Base-by-base conservation (phyloP, 345 rosid species). In the Bruguiera gymnorhiza region DNA sequence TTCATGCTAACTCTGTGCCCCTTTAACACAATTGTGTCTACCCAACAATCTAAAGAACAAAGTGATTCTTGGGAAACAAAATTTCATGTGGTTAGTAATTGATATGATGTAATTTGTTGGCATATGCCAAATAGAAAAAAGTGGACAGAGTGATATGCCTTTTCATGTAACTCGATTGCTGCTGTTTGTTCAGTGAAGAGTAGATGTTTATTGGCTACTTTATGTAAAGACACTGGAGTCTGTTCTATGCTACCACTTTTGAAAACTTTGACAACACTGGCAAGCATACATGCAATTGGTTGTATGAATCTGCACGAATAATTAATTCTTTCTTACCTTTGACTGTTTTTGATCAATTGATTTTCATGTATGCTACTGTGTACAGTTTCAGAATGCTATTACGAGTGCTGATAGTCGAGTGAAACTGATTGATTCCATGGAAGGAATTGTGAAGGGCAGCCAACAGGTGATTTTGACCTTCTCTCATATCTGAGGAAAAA, bases 371-470 rank as follows among this genome's bases (percentile, higher is more conserved):
- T 51, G 37, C 58, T 76, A 37, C 4, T 36, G 67, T 50, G 54
- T 76, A 65, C 77, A 87, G 98, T 90, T 93, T 79, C 89, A 90
- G 73, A 88, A 85, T 73, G 96, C 96, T 70, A 80, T 93, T 71
- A 69, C 81, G 57, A 88, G 75, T 75, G 66, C 80, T 73, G 86
- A 75, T 66, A 93, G 96, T 73, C 88, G 88, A 37, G 65, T 52
- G 76, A 93, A 90, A 76, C 85, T 87, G 67, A 84, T 85, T 61
- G 81, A 83, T 79, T 90, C 96, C 70, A 81, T 90, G 96, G 93
- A 93, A 76, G 96, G 84, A 73, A 88, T 90, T 78, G 81, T 83
- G 73, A 87, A 86, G 76, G 89, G 91, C 70, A 90, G 86, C 79
- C 89, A 91, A 72, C 96, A 86, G 92, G 90, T 93, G 68, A 59